Evolutionary conservation across 345 rosid genomes (phyloP), one percentile per base, ranked within the genome.

Genomic region (Xanthoceras sorbifolium): DNA sequence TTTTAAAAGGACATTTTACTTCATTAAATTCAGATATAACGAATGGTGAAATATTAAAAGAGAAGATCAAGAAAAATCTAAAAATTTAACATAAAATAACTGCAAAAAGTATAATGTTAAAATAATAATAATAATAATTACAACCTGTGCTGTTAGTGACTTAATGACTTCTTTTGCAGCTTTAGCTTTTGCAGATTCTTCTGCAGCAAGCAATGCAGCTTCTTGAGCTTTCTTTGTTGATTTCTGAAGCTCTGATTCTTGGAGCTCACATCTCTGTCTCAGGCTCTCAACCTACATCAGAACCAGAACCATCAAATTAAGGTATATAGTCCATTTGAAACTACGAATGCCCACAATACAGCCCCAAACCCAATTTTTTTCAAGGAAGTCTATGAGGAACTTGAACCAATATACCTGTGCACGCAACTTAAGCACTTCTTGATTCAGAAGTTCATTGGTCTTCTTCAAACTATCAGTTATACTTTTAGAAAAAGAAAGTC

Each of bases 81-180:
- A 18, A 18, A 71, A 46, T 44, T 46, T 74, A 77, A 46, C 8
- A 48, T 61, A 46, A 44, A 38, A 22, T 14, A 61, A 26, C 31
- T 15, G 62, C 5, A 67, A 28, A 55, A 62, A n/a, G 59, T 40
- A 72, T 5, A 29, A 20, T 67, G 57, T 50, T 32, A 70, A 71
- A 42, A 25, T 36, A 9, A 23, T 22, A n/a, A 60, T 14, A 17
- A 76, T 31, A 63, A 83, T 76, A 46, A 73, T 82, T 68, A 52
- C 67, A 71, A 92, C 99, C 97, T 93, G 98, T 50, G 93, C 88
- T 68, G 98, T 96, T 50, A 96, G 90, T 17, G 97, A 96, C 82
- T 90, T 96, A 73, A 96, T 93, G 73, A 93, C 99, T 71, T 96
- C 99, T 85, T 93, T 96, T 79, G 97, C 97, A 67, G 94, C 94